phyloP scores from a whole-genome alignment of 164 flowering plant species.

The Annona squamosa region DNA sequence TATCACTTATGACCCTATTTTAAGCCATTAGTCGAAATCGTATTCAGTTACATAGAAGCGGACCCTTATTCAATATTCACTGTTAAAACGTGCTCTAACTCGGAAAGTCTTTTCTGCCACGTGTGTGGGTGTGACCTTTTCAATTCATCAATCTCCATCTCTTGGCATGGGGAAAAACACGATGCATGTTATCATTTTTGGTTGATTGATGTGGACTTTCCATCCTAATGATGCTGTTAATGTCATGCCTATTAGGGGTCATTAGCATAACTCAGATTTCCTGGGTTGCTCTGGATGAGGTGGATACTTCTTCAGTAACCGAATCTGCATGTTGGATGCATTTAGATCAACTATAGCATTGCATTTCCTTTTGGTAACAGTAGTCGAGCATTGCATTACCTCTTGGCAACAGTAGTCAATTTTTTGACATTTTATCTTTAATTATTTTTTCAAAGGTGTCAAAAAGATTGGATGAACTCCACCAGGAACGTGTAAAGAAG shows the following conservation, averaged over 20 bases:
- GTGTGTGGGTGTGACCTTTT: neutral
- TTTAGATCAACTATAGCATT: neutral
- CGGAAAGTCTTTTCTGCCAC: neutral
- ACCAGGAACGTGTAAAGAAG: constrained; percentile 19
- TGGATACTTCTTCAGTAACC: neutral
- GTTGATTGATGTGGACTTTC: neutral
- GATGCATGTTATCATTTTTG: neutral
- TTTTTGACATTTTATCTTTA: too few species aligned
- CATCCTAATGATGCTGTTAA: neutral
- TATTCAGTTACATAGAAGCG: too few species aligned
- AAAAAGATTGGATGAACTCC: constrained; percentile 27
- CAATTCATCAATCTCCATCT: too few species aligned
- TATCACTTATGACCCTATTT: too few species aligned
- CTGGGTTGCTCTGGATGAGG: too few species aligned
- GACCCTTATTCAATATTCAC: neutral
- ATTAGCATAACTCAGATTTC: too few species aligned
- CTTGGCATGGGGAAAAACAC: neutral
- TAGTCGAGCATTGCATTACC: neutral
- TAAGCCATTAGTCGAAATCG: too few species aligned
- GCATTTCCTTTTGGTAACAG: neutral
- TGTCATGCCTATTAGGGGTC: neutral
- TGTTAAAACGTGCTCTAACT: neutral
- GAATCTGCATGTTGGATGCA: neutral
- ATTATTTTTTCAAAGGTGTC: constrained; percentile 16
- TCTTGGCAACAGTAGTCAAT: neutral